Conservation (phyloP, 257 asterid species). For the Ocimum tenuiflorum region DNA sequence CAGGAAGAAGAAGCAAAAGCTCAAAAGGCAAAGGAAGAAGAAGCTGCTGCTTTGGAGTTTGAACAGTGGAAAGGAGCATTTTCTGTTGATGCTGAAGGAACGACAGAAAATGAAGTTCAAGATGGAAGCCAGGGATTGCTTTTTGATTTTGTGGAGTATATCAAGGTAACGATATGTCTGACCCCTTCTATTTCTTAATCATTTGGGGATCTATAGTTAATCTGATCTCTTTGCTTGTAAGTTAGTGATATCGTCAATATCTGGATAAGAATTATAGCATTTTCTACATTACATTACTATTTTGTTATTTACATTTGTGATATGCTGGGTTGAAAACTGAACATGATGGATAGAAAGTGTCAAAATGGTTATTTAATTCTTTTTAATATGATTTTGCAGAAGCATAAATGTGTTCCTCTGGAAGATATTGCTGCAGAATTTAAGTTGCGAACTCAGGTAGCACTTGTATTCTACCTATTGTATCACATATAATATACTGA, state of each 20-base stretch:
- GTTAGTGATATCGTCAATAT: neutral
- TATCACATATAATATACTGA: slow-evolving; percentile 10
- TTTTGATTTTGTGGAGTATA: slow-evolving; percentile 83
- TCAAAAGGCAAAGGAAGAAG: slow-evolving; percentile 85
- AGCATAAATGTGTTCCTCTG: slow-evolving; percentile 84
- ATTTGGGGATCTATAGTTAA: neutral
- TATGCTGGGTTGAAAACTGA: neutral
- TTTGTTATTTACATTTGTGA: neutral
- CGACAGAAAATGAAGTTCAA: slow-evolving; percentile 74
- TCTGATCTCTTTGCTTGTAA: neutral
- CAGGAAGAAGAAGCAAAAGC: slow-evolving; percentile 97
- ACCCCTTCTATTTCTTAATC: neutral
- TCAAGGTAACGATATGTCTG: slow-evolving; percentile 49
- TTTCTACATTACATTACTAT: neutral
- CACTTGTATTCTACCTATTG: slow-evolving; percentile 1
- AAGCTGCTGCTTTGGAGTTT: slow-evolving; percentile 83
- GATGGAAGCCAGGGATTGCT: slow-evolving; percentile 82
- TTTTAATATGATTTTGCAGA: slow-evolving; percentile 42
- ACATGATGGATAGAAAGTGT: neutral
- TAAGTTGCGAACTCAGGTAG: slow-evolving; percentile 91
- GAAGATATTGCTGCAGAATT: slow-evolving; percentile 99
- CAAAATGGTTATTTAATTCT: slow-evolving; percentile 7
- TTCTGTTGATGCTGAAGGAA: slow-evolving; percentile 96
- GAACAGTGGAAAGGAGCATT: slow-evolving; percentile 94
- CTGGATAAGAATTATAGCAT: neutral